phyloP scores from a whole-genome alignment of 805 yeast species.

The Teunomyces tritomae region DNA sequence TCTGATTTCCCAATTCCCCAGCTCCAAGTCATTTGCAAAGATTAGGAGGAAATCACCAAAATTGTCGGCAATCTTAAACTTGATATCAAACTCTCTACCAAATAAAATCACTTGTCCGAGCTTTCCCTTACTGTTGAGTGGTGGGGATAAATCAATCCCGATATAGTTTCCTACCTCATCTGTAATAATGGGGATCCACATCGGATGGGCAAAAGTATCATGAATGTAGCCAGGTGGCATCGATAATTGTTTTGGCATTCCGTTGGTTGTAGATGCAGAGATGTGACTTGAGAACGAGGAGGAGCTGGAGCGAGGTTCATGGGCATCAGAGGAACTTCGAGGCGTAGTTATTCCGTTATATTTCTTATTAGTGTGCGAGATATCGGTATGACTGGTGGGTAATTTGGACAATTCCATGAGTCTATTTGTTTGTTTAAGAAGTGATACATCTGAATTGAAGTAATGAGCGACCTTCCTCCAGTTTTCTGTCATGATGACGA shows the following conservation, averaged over 20 bases:
- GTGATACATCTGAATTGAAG: conserved; percentile 24
- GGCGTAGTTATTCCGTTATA: conserved; percentile 5
- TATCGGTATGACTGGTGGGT: conserved; percentile 16
- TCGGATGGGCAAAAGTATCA: conserved; percentile 78
- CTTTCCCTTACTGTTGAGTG: conserved; percentile 60
- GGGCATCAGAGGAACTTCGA: conserved; percentile 7
- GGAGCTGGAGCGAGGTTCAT: conserved; percentile 16
- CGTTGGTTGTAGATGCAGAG: conserved; percentile 13
- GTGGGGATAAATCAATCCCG: conserved; percentile 72
- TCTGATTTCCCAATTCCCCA: conserved; percentile 73
- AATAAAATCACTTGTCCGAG: conserved; percentile 91
- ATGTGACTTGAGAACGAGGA: conserved; percentile 16
- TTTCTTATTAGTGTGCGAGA: conserved; percentile 12
- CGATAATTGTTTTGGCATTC: conserved; percentile 52
- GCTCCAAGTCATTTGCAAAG: conserved; percentile 84
- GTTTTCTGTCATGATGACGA: conserved; percentile 73
- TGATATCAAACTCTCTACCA: conserved; percentile 92
- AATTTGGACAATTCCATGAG: conserved; percentile 21
- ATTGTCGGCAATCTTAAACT: conserved; percentile 78
- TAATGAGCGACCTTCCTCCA: conserved; percentile 76
- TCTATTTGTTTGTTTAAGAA: conserved; percentile 16
- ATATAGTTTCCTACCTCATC: conserved; percentile 91
- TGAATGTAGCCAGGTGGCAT: conserved; percentile 77
- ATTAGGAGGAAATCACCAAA: conserved; percentile 86
- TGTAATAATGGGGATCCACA: conserved; percentile 90